Evolutionary conservation across 2,329 filamentous ascomycete genomes (phyloP).

Genomic region (Aspergillus sp.): DNA sequence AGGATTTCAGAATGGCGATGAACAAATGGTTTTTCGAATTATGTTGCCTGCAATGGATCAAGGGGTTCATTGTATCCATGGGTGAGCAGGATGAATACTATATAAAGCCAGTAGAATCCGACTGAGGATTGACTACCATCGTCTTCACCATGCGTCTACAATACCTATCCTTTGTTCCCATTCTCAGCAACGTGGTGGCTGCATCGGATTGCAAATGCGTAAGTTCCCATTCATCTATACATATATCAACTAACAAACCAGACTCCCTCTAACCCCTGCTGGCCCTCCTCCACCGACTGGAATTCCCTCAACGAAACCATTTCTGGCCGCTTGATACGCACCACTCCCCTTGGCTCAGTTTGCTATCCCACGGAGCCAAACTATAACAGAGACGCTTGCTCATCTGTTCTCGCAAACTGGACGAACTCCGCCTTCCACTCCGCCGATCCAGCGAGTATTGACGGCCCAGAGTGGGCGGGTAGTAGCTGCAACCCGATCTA

Average conservation of each 20-base stretch:
- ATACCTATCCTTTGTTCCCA: too few relatives aligned
- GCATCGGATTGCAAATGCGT: not conserved
- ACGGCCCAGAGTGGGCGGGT: conserved; percentile 11
- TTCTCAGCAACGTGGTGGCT: too few relatives aligned
- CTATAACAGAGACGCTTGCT: conserved; percentile 16
- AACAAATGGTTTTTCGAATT: too few relatives aligned
- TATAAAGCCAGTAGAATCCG: too few relatives aligned
- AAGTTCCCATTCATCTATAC: not conserved
- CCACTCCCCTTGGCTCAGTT: conserved; percentile 16
- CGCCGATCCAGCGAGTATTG: conserved; percentile 15
- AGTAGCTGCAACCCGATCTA: conserved; percentile 20
- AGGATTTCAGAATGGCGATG: too few relatives aligned
- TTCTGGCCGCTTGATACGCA: conserved; percentile 21
- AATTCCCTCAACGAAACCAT: conserved; percentile 24
- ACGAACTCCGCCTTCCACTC: conserved; percentile 18
- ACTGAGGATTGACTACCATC: too few relatives aligned
- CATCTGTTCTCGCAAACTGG: conserved; percentile 14
- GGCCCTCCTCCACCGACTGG: conserved; percentile 27
- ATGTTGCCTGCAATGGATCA: too few relatives aligned
- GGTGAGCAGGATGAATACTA: too few relatives aligned
- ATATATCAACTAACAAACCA: not conserved
- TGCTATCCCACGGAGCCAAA: conserved; percentile 24
- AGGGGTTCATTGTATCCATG: too few relatives aligned
- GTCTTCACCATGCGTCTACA: too few relatives aligned
- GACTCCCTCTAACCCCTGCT: conserved; percentile 12